Base-by-base conservation (phyloP, 2,329 filamentous ascomycete species). In the Epichloe bromicola region DNA sequence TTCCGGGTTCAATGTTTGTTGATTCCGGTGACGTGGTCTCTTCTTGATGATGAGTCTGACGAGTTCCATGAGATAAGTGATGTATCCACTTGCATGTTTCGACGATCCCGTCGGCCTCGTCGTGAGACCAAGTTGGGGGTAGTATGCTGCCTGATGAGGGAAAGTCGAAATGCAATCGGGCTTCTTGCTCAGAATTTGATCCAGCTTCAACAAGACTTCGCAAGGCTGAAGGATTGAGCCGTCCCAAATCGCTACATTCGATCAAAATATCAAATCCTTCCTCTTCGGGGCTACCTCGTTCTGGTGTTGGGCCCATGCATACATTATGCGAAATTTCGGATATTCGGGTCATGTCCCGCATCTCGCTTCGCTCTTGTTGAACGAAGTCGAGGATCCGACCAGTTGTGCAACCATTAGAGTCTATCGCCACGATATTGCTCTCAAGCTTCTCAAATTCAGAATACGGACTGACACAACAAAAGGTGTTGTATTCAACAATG, bases 141-240 rank as follows among this genome's bases (percentile, higher is more conserved):
- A 91, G 75, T 51, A 97, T 86, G 60, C 88, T 94, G n/a, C 93
- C 93, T 1, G 91, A 96, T 0, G 89, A 93, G 1, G 91, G 91
- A 55, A 97, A 97, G 57, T 95, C 86, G n/a, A 68, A 60, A 26
- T 63, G 63, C 5, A 55, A 59, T 30, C 61, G 61, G 36, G 61
- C 64, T 37, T 60, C 60, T 5, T 69, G 67, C 12, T 72, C 69
- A 44, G 75, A 67, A 1, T 76, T 61, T 52, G 76, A 69, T 58
- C 7, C 12, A 41, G 39, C 19, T 14, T 84, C 76, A 33, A 80
- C 76, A 51, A 90, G 72, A 48, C 76, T 70, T 52, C 78, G 74
- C 45, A 96, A 70, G 5, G 78, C 75, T n/a, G 74, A 74, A 0
- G 82, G 75, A 54, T 90, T 85, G 12, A 96, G 74, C 44, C 83